phyloP scores from a whole-genome alignment of 2,329 filamentous ascomycete species.

The Bipolaris cookei region DNA sequence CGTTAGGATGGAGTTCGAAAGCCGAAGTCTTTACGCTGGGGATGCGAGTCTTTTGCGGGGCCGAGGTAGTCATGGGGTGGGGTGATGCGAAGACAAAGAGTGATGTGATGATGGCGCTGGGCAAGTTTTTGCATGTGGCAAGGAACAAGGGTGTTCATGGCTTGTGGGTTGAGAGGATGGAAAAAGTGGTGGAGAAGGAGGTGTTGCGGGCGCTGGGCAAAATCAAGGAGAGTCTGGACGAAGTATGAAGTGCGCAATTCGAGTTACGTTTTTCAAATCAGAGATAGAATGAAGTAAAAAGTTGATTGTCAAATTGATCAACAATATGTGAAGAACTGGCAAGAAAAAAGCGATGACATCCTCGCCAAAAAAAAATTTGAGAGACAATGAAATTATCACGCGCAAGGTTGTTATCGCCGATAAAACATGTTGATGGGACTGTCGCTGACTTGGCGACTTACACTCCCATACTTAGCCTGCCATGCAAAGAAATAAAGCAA shows the following conservation, averaged over 20 bases:
- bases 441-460: conserved; percentile 55
- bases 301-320: not conserved
- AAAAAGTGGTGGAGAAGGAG: conserved; percentile 39
- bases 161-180: conserved; percentile 47
- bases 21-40: conserved; percentile 70
- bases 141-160: conserved; percentile 38
- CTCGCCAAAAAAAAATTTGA: not conserved
- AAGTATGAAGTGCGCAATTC: not conserved
- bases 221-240: conserved; percentile 7
- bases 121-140: conserved; percentile 31
- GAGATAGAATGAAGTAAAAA: not conserved
- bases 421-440: conserved; percentile 33
- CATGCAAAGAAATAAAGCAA: conserved; percentile 97
- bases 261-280: not conserved
- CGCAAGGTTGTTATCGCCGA: conserved; percentile 18
- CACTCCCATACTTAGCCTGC: conserved; percentile 95
- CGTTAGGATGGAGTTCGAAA: conserved; percentile 75
- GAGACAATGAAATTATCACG: not conserved
- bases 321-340: not conserved
- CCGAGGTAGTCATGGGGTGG: conserved; percentile 49
- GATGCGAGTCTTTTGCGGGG: conserved; percentile 52
- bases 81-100: conserved; percentile 20
- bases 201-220: conserved; percentile 20
- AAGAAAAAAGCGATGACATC: not conserved
- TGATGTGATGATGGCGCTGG: conserved; percentile 37